phyloP scores from a whole-genome alignment of 2,329 filamentous ascomycete species.

The Colletotrichum sp. region DNA sequence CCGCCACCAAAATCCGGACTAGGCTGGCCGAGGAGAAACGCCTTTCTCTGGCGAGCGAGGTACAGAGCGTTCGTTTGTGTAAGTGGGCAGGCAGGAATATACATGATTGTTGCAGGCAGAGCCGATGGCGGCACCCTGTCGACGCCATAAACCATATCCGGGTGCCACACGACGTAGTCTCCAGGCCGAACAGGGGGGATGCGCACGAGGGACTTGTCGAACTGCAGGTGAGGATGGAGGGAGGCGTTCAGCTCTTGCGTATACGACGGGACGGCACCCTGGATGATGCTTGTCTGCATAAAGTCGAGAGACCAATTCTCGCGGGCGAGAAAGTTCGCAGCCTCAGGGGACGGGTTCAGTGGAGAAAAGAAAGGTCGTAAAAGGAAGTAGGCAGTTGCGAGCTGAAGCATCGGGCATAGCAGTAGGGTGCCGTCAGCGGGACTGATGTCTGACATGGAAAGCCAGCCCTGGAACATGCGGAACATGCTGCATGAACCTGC shows the following conservation, averaged over 20 bases:
- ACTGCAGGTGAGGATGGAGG: slow-evolving; percentile 76
- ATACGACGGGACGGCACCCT: slow-evolving; percentile 72
- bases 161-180: slow-evolving; percentile 80
- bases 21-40: slow-evolving; percentile 45
- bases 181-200: slow-evolving; percentile 73
- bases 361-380: slow-evolving; percentile 75
- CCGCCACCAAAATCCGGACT: slow-evolving; percentile 43
- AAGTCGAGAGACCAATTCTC: slow-evolving; percentile 61
- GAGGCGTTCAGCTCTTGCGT: slow-evolving; percentile 71
- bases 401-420: slow-evolving; percentile 66
- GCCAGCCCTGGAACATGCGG: slow-evolving; percentile 63
- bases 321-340: slow-evolving; percentile 41
- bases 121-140: slow-evolving; percentile 47
- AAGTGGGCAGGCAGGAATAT: slow-evolving; percentile 47
- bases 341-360: slow-evolving; percentile 35
- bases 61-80: slow-evolving; percentile 64
- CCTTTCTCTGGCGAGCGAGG: slow-evolving; percentile 57
- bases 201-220: slow-evolving; percentile 71
- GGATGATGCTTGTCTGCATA: slow-evolving; percentile 57
- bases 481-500: slow-evolving; percentile 63
- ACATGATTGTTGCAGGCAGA: slow-evolving; percentile 34
- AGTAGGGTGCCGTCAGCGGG: slow-evolving; percentile 75
- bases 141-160: slow-evolving; percentile 73
- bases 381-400: slow-evolving; percentile 79
- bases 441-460: slow-evolving; percentile 59